These are phyloP conservation scores for Salvia hispanica DNA, from an alignment of 257 asterid species.

Conservation along the genomic window DNA sequence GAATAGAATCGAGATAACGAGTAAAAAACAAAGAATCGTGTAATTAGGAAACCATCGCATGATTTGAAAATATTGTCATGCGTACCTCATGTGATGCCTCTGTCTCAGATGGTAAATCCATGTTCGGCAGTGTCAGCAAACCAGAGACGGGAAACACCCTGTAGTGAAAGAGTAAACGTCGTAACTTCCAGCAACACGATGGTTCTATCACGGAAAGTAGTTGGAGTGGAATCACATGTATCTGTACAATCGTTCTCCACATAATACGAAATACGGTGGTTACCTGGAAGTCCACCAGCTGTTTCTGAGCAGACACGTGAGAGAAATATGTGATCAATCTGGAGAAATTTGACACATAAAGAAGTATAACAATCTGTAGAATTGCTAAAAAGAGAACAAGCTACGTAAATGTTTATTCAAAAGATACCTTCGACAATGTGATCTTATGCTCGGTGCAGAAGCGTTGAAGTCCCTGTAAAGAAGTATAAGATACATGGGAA, in stretches of 20 bases:
- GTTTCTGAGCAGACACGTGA: slow-evolving; percentile 98
- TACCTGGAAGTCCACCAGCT: slow-evolving; percentile 98
- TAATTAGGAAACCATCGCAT: neutral
- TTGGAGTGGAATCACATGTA: slow-evolving; percentile 12
- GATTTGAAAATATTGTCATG: neutral
- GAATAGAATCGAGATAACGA: slow-evolving; percentile 32
- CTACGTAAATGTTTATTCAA: slow-evolving; percentile 2
- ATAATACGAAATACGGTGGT: neutral
- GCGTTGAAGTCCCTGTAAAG: slow-evolving; percentile 90
- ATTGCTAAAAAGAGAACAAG: slow-evolving; percentile 15
- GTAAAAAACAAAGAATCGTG: slow-evolving; percentile 1
- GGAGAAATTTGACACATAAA: slow-evolving; percentile 31
- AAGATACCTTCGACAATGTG: slow-evolving; percentile 79
- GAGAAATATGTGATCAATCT: slow-evolving; percentile 95
- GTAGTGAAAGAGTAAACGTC: slow-evolving; percentile 28
- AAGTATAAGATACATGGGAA: slow-evolving; percentile 18
- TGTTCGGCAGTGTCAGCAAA: slow-evolving; percentile 63
- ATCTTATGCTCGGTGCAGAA: slow-evolving; percentile 93
- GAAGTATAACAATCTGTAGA: neutral
- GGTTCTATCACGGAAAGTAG: neutral
- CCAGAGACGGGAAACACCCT: slow-evolving; percentile 96
- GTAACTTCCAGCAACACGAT: slow-evolving; percentile 5
- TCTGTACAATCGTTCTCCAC: neutral
- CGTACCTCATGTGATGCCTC: slow-evolving; percentile 45
- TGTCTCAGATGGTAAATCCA: slow-evolving; percentile 36